phyloP scores from a whole-genome alignment of 306 rosid species.

The Pachyrhizus erosus region DNA sequence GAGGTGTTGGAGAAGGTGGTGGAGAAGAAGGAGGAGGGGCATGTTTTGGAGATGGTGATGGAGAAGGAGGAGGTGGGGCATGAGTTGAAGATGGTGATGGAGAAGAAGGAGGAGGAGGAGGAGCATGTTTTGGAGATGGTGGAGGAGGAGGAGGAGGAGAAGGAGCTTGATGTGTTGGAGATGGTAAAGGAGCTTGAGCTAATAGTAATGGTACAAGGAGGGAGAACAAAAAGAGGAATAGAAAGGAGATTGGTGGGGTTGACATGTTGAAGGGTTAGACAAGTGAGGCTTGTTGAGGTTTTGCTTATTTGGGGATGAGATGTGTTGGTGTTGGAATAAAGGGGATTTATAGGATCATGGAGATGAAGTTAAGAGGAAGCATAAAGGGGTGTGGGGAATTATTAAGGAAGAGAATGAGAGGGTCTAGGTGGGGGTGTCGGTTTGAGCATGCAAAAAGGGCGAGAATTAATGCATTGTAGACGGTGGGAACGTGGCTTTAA shows the following conservation, averaged over 20 bases:
- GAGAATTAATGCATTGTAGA: conserved; percentile 31
- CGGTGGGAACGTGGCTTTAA: conserved; percentile 31
- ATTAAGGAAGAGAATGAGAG: conserved; percentile 10
- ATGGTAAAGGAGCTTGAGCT: conserved; percentile 41
- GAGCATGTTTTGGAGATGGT: background rate
- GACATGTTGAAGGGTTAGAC: conserved; percentile 34
- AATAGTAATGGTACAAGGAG: conserved; percentile 5
- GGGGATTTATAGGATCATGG: conserved; percentile 24
- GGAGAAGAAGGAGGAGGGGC: conserved; percentile 14
- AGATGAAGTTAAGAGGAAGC: conserved; percentile 11
- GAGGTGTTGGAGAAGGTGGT: conserved; percentile 12
- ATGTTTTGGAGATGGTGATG: conserved; percentile 42
- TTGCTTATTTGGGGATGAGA: background rate
- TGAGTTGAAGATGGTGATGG: background rate
- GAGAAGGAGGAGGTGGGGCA: background rate
- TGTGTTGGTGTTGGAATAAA: background rate
- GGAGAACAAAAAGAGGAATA: background rate
- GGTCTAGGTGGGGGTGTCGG: conserved; percentile 36
- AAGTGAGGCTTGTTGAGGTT: background rate
- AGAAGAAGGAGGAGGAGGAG: conserved; percentile 13
- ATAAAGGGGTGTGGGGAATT: conserved; percentile 27
- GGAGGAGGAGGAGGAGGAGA: background rate
- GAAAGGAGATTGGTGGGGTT: background rate
- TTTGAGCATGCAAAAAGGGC: conserved; percentile 33
- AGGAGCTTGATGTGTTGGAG: conserved; percentile 49